These are phyloP conservation scores for Carallia brachiata DNA, from an alignment of 345 rosid species.

Conservation along the genomic window DNA sequence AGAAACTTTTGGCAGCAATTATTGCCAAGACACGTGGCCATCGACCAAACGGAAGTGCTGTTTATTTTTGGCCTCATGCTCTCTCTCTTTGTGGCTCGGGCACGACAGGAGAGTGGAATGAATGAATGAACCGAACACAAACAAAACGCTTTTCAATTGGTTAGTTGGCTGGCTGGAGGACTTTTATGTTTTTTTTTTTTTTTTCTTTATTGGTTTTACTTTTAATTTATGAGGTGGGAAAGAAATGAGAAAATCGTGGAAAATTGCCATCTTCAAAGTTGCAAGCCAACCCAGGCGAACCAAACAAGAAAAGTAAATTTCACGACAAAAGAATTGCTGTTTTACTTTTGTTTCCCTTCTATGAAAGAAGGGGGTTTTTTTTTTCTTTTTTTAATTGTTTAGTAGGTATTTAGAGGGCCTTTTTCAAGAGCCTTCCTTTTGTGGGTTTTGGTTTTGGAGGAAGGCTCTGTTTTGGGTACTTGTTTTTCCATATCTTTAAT, in stretches of 20 bases:
- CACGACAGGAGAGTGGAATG: background rate
- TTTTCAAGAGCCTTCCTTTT: constrained; percentile 19
- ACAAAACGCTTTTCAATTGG: background rate
- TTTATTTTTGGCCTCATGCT: background rate
- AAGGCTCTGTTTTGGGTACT: constrained; percentile 25
- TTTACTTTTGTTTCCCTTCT: too few species aligned
- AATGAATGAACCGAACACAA: constrained; percentile 11
- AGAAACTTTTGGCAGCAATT: background rate
- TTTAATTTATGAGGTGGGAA: background rate
- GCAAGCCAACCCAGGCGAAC: constrained; percentile 8
- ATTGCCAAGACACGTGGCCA: constrained; percentile 22
- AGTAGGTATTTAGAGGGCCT: background rate
- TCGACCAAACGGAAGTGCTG: background rate
- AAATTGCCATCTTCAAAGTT: constrained; percentile 20
- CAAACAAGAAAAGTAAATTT: background rate
- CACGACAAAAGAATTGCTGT: too few species aligned
- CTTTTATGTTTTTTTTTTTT: background rate
- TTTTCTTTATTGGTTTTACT: too few species aligned
- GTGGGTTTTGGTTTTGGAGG: constrained; percentile 14
- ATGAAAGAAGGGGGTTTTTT: background rate
- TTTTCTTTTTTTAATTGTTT: background rate
- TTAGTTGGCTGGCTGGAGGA: constrained; percentile 13
- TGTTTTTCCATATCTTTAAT: constrained; percentile 4
- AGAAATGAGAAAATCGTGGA: constrained; percentile 44
- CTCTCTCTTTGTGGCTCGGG: too few species aligned